A percentile compares a stretch with the other conserved stretches of the same genome.
Conservation (phyloP, 1,139 yeast genomes). For the Pichia sp. region DNA sequence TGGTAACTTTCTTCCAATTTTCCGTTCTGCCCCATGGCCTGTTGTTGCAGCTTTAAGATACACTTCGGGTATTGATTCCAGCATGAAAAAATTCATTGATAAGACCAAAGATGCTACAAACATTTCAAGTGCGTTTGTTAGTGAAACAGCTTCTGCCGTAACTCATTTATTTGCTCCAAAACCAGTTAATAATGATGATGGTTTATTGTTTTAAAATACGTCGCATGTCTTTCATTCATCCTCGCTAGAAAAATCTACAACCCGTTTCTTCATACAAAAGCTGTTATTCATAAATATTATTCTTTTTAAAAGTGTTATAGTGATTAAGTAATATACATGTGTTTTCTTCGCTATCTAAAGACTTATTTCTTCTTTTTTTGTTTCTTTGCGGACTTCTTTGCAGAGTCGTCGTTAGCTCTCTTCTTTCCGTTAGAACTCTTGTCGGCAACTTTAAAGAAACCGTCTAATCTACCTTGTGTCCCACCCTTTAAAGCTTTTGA, state of each 20-base stretch:
- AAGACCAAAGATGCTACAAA: conserved; percentile 8
- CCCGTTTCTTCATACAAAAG: too few species aligned
- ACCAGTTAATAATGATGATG: background rate
- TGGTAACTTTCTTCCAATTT: conserved; percentile 66
- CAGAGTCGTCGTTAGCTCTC: background rate
- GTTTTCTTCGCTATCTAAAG: background rate
- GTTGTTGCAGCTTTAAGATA: conserved; percentile 52
- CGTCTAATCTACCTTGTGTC: conserved; percentile 89
- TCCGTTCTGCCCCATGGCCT: conserved; percentile 76
- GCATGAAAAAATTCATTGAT: conserved; percentile 44
- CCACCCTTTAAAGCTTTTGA: conserved; percentile 82
- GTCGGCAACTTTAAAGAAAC: conserved; percentile 64
- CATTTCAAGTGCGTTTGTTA: conserved; percentile 3
- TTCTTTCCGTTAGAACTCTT: conserved; percentile 31
- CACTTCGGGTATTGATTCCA: conserved; percentile 61
- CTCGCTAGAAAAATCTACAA: background rate
- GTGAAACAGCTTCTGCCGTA: conserved; percentile 10
- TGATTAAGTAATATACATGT: background rate
- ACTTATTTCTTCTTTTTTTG: conserved; percentile 24
- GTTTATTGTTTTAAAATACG: background rate
- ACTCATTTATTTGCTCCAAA: conserved; percentile 4
- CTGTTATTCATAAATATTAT: too few species aligned
- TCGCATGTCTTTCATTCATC: too few species aligned
- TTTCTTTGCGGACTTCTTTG: conserved; percentile 14
- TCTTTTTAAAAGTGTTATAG: background rate